phyloP scores from a whole-genome alignment of 1,284 basidiomycete species.

The Chiua sp. region DNA sequence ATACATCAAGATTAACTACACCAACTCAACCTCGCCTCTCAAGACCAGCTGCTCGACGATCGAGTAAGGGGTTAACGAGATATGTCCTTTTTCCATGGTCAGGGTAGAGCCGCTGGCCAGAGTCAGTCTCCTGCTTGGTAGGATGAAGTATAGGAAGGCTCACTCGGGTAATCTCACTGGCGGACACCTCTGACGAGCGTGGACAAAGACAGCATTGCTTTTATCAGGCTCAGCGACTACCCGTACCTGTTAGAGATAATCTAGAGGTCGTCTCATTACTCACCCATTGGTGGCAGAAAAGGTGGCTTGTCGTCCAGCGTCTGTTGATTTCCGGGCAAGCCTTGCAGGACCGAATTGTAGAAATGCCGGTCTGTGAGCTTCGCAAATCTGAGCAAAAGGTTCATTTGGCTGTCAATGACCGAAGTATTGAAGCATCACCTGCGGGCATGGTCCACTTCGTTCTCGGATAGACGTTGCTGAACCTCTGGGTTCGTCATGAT shows the following conservation, averaged over 20 bases:
- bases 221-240: constrained; percentile 80
- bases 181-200: constrained; percentile 73
- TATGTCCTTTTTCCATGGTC: constrained; percentile 71
- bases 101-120: constrained; percentile 59
- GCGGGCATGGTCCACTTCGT: constrained; percentile 80
- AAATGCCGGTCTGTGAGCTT: constrained; percentile 77
- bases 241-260: constrained; percentile 11
- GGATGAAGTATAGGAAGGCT: constrained; percentile 28
- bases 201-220: constrained; percentile 77
- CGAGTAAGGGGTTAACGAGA: constrained; percentile 72
- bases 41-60: constrained; percentile 72
- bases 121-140: constrained; percentile 7
- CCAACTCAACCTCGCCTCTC: constrained; percentile 73
- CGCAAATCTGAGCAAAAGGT: constrained; percentile 59
- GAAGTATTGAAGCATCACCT: constrained; percentile 49
- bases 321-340: constrained; percentile 76
- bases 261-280: constrained; percentile 34
- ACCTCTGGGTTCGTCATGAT: constrained; percentile 71
- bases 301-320: constrained; percentile 74
- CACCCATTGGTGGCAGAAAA: constrained; percentile 82
- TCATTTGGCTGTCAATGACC: constrained; percentile 1
- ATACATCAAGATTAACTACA: constrained; percentile 46
- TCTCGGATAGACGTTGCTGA: constrained; percentile 75
- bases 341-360: constrained; percentile 74
- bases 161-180: constrained; percentile 78